Evolutionary conservation across 148 eudicot genomes (phyloP), one percentile per base, ranked within the genome.

Genomic region (Nepenthes mirabilis): DNA sequence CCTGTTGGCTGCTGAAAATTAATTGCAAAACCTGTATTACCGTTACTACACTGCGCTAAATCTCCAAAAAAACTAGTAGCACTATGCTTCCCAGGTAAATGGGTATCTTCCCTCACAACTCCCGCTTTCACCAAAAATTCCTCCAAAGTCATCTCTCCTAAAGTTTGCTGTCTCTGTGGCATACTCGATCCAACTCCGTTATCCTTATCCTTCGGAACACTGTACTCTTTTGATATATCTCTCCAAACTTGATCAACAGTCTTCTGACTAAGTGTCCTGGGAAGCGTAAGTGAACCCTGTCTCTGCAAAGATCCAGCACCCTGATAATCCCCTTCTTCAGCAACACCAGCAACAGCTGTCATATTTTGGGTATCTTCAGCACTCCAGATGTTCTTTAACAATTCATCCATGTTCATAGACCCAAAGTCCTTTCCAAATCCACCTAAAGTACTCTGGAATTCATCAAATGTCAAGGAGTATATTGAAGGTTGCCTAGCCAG

Each of bases 381-480:
- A 68, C 74, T 82, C 97, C 97, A 90, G 14, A 90, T 90, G 68
- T 64, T 88, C 66, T 84, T 93, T 37, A 93, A 66, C 56, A 93
- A 66, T 34, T 93, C 99, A 73, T 93, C 99, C 99, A 93, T 86
- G 74, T 93, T 93, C 95, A 93, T 88, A 2, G 99, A 93, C 52
- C 99, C 99, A 52, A 88, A 88, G 69, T 93, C 99, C 64, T 86
- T 93, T 37, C 90, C 88, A 43, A 56, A 50, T 35, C 91, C 84
- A 33, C 95, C 95, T 57, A 84, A 48, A 7, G 91, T 75, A 58
- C 32, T 83, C 74, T 86, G 99, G 55, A 88, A 84, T 76, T 93
- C 96, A 33, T 83, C 99, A 14, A 93, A 93, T 2, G 99, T 93
- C 69, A 93, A 74, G 0, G 95, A 86, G 68, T 80, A 93, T 5